Conservation (phyloP, 2,329 filamentous ascomycete species). For the Dothistroma septosporum region DNA sequence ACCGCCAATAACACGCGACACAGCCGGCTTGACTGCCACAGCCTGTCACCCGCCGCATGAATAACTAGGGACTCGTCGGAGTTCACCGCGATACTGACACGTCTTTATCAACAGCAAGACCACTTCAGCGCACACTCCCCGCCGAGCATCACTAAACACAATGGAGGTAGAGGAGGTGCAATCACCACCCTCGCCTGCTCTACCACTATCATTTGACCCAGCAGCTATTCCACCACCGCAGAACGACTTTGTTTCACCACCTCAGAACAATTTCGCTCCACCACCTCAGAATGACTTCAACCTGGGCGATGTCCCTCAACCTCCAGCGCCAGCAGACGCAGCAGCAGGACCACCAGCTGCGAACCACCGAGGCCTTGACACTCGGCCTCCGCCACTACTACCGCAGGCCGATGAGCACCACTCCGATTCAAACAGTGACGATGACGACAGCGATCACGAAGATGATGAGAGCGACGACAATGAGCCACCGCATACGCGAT, state of each 20-base stretch:
- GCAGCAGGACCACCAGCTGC: background rate
- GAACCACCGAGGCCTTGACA: background rate
- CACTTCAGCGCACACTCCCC: background rate
- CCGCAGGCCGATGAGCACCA: background rate
- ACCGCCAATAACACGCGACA: background rate
- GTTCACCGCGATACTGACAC: background rate
- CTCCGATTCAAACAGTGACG: constrained; percentile 5
- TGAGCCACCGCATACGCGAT: constrained; percentile 18
- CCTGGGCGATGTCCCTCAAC: background rate
- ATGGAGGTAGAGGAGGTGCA: background rate
- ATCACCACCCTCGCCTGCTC: background rate
- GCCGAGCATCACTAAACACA: background rate
- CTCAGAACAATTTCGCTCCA: background rate
- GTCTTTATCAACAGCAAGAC: background rate
- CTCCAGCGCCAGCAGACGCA: background rate
- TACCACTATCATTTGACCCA: background rate
- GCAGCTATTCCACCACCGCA: background rate
- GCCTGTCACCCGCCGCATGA: background rate
- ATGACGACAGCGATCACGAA: constrained; percentile 16
- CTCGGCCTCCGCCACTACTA: background rate
- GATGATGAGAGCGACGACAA: constrained; percentile 30
- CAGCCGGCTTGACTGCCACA: background rate
- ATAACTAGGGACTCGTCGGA: background rate
- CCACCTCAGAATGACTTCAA: background rate
- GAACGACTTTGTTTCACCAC: background rate